Conservation (phyloP, 345 rosid genomes). For the Nephelium lappaceum region DNA sequence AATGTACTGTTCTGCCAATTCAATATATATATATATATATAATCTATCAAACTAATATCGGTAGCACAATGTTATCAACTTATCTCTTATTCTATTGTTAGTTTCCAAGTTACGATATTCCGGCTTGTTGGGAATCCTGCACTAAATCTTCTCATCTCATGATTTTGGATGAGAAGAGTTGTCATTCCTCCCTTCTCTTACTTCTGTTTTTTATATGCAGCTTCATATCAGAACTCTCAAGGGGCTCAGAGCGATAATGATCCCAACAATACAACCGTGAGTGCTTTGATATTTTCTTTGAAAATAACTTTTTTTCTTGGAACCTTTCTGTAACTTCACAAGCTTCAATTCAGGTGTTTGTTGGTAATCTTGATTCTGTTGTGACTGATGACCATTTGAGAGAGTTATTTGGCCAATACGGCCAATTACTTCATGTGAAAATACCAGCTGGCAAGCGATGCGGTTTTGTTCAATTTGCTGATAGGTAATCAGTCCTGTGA, state of each 20-base stretch:
- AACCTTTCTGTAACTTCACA: constrained; percentile 11
- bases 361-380: constrained; percentile 79
- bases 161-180: not conserved
- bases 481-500: constrained; percentile 49
- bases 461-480: constrained; percentile 89
- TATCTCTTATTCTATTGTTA: too few species aligned
- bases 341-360: constrained; percentile 63
- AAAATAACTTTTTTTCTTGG: not conserved
- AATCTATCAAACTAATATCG: not conserved
- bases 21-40: too few species aligned
- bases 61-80: not conserved
- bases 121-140: not conserved
- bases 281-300: constrained; percentile 34
- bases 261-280: constrained; percentile 91
- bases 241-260: constrained; percentile 66
- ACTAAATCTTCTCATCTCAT: not conserved
- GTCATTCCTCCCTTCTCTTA: constrained; percentile 10
- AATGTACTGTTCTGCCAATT: too few species aligned
- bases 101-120: not conserved
- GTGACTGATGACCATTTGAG: constrained; percentile 77
- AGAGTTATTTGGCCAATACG: constrained; percentile 75
- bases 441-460: constrained; percentile 83
- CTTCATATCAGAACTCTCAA: constrained; percentile 68
- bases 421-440: constrained; percentile 80
- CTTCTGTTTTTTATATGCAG: constrained; percentile 54